These are phyloP conservation scores for Fusarium compactum DNA, from an alignment of 2,329 filamentous ascomycete genomes.

Conservation along the genomic window DNA sequence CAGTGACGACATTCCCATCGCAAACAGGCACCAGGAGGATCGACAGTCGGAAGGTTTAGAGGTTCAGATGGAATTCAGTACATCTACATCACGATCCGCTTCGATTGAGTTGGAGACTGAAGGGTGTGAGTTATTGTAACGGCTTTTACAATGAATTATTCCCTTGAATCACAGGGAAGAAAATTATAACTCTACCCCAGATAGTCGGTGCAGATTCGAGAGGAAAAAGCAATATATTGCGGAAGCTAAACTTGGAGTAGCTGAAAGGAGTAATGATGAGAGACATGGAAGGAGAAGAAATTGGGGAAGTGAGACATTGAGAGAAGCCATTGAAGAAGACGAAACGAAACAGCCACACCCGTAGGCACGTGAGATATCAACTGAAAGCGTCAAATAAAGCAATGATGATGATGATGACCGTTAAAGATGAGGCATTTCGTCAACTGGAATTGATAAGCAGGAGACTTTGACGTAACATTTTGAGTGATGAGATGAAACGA, in stretches of 20 bases:
- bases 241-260: slow-evolving; percentile 25
- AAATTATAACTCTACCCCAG: slow-evolving; percentile 15
- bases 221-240: slow-evolving; percentile 18
- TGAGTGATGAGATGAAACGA: not conserved
- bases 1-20: slow-evolving; percentile 27
- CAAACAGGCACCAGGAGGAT: slow-evolving; percentile 26
- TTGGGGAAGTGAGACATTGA: slow-evolving; percentile 37
- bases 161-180: slow-evolving; percentile 4
- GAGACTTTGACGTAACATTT: slow-evolving; percentile 8
- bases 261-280: slow-evolving; percentile 28
- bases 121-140: slow-evolving; percentile 10
- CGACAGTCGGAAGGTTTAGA: slow-evolving; percentile 11
- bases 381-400: not conserved
- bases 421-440: not conserved
- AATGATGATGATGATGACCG: not conserved
- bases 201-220: slow-evolving; percentile 3
- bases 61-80: slow-evolving; percentile 8
- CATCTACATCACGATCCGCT: slow-evolving; percentile 26
- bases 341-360: slow-evolving; percentile 11
- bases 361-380: slow-evolving; percentile 9
- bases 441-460: not conserved
- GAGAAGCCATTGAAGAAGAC: slow-evolving; percentile 26
- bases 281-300: slow-evolving; percentile 22
- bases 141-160: not conserved
- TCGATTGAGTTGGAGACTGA: not conserved